Evolutionary conservation across 345 rosid species (phyloP), one percentile per base, ranked within the genome.

Genomic region (Eucalyptus lansdowneana): DNA sequence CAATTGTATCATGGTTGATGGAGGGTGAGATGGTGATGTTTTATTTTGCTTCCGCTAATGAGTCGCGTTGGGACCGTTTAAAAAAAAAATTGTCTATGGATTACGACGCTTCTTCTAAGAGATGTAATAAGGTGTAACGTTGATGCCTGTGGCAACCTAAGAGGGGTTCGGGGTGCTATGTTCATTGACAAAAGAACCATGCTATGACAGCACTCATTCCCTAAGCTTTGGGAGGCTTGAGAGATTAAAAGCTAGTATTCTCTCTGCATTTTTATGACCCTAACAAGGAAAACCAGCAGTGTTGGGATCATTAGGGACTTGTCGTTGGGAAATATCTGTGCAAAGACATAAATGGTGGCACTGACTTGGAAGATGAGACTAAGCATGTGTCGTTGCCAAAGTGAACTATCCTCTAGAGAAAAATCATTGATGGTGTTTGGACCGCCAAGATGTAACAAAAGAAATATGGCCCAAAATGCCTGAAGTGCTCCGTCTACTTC

Each of bases 321-420:
- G 9, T 62, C 16, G 1, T 1, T 29, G 0, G 9, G 2, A 29
- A 62, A 29, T 13, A 62, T 6, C 4, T 6, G 9, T 9, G 2
- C 69, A 62, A 29, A 29, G 3, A 62, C 34, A 1, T 62, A 62
- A 4, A 62, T 14, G 17, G 69, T 0, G 9, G 5, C 16, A 29
- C 17, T 1, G 4, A 29, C 4, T 62, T 29, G 17, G 34, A 29
- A 62, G 3, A 29, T 29, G 69, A 62, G 69, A 62, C 0, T 4
- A 3, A 62, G 9, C 4, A 62, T 3, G 34, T 62, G 34, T 4
- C 9, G 3, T 62, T 5, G 0, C 69, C 34, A 62, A 27, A 62
- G 69, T 4, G 31, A 62, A 29, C 0, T 62, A 4, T 62, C 69
- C 17, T 62, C 69, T 1, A 29, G 4, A 62, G 69, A 1, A 7